Evolutionary conservation across 176 grass and related monocot species (phyloP), one percentile per base, ranked within the genome.

Genomic region (Melocanna baccifera): DNA sequence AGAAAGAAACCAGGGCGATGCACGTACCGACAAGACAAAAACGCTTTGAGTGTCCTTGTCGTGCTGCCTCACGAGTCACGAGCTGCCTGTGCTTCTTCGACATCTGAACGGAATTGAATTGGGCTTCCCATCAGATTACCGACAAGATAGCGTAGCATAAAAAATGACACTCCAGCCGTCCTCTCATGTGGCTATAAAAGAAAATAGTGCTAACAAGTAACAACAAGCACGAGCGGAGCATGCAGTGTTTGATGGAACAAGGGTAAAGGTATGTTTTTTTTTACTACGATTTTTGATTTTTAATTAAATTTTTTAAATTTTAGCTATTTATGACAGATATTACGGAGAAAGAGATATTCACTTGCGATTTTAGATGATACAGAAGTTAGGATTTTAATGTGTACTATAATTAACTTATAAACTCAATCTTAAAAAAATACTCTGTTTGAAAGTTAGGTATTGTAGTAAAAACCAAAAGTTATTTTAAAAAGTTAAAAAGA

Each of bases 141-240:
- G 80, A 87, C 85, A 70, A 40, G 30, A 83, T 73, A 34, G 51
- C 23, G 50, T 29, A 30, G 69, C 6, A 19, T 78, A 67, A 84
- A 91, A 81, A 87, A 64, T 30, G 85, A 57, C 81, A 84, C 4
- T 69, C 69, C 76, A 84, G 81, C 89, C 80, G 81, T 84, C 62
- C 20, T 72, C 78, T 15, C 88, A 52, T 45, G 52, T 64, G 82
- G 53, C 34, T 70, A 42, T 70, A 48, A 80, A 14, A 57, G 16
- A 30, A 13, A 26, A 3, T 34, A 28, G 26, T 19, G 22, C 40
- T 23, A 47, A 76, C 45, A 18, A 73, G 29, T 23, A 47, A 76
- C 45, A 18, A 73, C 42, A 42, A 32, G 22, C 72, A 75, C 66
- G 39, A 26, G 28, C 15, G 26, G 58, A 83, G 81, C 62, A 72